Evolutionary conservation across 208 protist species (phyloP), one percentile per base, ranked within the genome.

Genomic region (Trypanosoma grayi): DNA sequence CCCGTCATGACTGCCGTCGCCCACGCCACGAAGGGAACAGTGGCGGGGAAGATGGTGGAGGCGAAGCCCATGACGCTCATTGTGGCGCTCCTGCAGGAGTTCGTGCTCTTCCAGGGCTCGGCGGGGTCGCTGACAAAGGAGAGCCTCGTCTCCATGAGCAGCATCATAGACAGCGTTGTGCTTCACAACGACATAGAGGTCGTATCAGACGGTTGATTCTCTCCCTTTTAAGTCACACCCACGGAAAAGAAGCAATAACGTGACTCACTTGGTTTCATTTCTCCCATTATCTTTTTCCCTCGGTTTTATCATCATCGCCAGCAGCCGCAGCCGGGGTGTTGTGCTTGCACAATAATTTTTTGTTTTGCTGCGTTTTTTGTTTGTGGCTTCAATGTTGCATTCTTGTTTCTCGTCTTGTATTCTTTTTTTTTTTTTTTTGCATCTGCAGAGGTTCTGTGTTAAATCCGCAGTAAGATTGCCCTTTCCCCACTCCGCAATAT

Each of bases 31-130:
- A 52, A 62, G 16, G 67, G 43, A 24, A 73, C 77, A 27, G 40
- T 30, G 16, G 30, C 75, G 9, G 68, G 68, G 3, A 66, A 47
- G 20, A 51, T 36, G 11, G 45, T 65, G 4, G 65, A 33, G 20
- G 25, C 47, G 24, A 70, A 81, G 39, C 89, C 85, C 4, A 85
- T 94, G 88, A 68, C 66, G 8, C 37, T 88, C 14, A 77, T 93
- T 31, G 85, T 88, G 2, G 90, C 79, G 8, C 83, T 96, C 51
- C 41, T 93, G 10, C 90, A 96, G 56, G 86, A 96, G 59, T 93
- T 96, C 61, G 27, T 96, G 0, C 57, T 96, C 11, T 96, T 96
- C 68, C 84, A 93, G 59, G 90, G 90, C 51, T 36, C 64, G 3
- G 71, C 85, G 5, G 73, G 79, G 24, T 87, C 81, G 6, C 60